A percentile compares a stretch with the other conserved stretches of the same genome.
phyloP scores from a whole-genome alignment of 129 eudicot species.

The Lactuca saligna region DNA sequence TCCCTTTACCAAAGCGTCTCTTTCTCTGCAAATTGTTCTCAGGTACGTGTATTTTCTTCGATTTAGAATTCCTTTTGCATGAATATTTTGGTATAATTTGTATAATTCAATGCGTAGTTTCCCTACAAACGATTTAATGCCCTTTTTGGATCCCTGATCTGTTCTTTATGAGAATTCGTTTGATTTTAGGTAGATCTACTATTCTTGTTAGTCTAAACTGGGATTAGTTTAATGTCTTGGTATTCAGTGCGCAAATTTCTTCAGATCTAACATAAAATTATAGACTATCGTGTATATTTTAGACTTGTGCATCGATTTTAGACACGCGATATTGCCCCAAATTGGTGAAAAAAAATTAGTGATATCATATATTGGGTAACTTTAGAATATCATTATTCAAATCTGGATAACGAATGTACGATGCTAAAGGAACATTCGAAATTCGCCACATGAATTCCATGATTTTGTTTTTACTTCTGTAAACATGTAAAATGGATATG shows the following conservation, averaged over 20 bases:
- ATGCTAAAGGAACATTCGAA: conserved; percentile 3
- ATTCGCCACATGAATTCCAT: conserved; percentile 1
- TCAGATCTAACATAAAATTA: conserved; percentile 17
- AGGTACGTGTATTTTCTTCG: conserved; percentile 3
- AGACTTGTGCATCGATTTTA: conserved; percentile 12
- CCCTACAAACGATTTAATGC: background rate
- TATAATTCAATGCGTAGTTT: conserved; percentile 4
- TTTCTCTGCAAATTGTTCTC: background rate
- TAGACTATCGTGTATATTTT: background rate
- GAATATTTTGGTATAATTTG: background rate
- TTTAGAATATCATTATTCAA: background rate
- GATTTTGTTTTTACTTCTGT: background rate
- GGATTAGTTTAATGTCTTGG: conserved; percentile 5
- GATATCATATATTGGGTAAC: background rate
- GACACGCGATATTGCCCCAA: conserved; percentile 7
- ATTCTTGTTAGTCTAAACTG: conserved; percentile 1
- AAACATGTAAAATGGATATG: conserved; percentile 2
- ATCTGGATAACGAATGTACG: background rate
- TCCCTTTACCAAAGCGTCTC: conserved; percentile 6
- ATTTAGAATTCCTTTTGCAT: background rate
- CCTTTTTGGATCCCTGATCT: background rate
- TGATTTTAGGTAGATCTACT: conserved; percentile 31
- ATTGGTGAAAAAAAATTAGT: background rate
- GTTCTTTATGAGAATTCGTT: background rate
- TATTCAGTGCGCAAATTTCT: background rate